Conservation (phyloP, 2,329 filamentous ascomycete genomes). For the Claviceps purpurea region DNA sequence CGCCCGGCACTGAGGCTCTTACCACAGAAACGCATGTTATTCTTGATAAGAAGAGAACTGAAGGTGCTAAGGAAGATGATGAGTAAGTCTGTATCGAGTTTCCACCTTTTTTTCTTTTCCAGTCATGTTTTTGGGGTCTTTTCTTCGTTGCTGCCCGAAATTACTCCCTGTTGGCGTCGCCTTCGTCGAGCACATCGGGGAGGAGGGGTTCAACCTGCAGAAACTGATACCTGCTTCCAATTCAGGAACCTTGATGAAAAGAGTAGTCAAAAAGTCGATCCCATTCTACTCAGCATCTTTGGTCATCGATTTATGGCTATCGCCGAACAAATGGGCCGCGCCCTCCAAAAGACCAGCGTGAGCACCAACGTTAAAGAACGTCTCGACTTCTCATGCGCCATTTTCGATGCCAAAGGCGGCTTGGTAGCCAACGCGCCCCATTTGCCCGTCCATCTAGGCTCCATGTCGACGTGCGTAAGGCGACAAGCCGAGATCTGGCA, state of each 20-base stretch:
- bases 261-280: constrained; percentile 39
- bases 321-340: constrained; percentile 71
- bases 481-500: constrained; percentile 71
- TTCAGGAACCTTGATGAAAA: constrained; percentile 9
- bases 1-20: constrained; percentile 61
- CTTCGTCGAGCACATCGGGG: background rate
- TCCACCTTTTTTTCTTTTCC: too few relatives aligned
- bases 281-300: constrained; percentile 68
- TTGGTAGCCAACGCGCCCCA: constrained; percentile 71
- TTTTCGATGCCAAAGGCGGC: constrained; percentile 64
- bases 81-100: constrained; percentile 4
- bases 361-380: constrained; percentile 74
- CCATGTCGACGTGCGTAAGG: constrained; percentile 69
- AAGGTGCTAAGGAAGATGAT: constrained; percentile 25
- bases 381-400: constrained; percentile 68
- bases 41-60: constrained; percentile 58
- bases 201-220: too few relatives aligned
- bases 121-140: background rate
- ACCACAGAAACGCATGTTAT: constrained; percentile 79
- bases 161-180: background rate
- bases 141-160: background rate
- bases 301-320: constrained; percentile 78
- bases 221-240: background rate
- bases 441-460: constrained; percentile 67
- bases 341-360: constrained; percentile 67